phyloP scores from a whole-genome alignment of 768 basidiomycete species.

The Lactarius evosmus region DNA sequence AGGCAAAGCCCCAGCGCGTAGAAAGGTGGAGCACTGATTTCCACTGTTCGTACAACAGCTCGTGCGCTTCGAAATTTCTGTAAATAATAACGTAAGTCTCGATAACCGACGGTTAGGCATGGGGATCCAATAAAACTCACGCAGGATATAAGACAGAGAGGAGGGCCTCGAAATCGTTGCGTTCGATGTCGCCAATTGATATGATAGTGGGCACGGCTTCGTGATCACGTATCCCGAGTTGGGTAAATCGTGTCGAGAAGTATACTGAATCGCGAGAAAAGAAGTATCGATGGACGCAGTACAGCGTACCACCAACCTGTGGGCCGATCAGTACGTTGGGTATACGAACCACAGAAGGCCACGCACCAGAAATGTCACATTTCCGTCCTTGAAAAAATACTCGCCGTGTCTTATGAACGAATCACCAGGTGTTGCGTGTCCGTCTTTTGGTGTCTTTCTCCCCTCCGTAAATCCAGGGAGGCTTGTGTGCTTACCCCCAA shows the following conservation, averaged over 20 bases:
- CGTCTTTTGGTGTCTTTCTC: not conserved
- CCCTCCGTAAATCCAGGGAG: not conserved
- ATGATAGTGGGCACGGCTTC: slow-evolving; percentile 7
- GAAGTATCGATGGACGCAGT: slow-evolving; percentile 25
- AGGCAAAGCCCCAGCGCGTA: slow-evolving; percentile 34
- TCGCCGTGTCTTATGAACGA: slow-evolving; percentile 10
- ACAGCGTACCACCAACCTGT: slow-evolving; percentile 21
- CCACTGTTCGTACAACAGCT: slow-evolving; percentile 31
- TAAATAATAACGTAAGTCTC: not conserved
- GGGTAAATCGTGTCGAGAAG: slow-evolving; percentile 17
- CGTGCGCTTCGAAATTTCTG: slow-evolving; percentile 17
- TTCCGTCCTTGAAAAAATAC: slow-evolving; percentile 25
- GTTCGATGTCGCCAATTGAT: slow-evolving; percentile 12
- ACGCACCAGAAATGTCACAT: slow-evolving; percentile 24
- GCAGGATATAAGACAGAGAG: slow-evolving; percentile 27
- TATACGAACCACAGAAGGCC: no score
- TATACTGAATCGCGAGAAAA: slow-evolving; percentile 23
- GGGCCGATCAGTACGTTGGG: not conserved
- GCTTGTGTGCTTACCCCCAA: not conserved
- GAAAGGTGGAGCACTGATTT: slow-evolving; percentile 33
- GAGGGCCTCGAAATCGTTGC: slow-evolving; percentile 24
- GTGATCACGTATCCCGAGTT: slow-evolving; percentile 3
- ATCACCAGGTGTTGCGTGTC: not conserved
- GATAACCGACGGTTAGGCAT: not conserved
- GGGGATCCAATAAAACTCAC: slow-evolving; percentile 10